These are phyloP conservation scores for Stagonosporopsis chrysanthemi DNA, from an alignment of 2,329 filamentous ascomycete genomes.

Conservation along the genomic window DNA sequence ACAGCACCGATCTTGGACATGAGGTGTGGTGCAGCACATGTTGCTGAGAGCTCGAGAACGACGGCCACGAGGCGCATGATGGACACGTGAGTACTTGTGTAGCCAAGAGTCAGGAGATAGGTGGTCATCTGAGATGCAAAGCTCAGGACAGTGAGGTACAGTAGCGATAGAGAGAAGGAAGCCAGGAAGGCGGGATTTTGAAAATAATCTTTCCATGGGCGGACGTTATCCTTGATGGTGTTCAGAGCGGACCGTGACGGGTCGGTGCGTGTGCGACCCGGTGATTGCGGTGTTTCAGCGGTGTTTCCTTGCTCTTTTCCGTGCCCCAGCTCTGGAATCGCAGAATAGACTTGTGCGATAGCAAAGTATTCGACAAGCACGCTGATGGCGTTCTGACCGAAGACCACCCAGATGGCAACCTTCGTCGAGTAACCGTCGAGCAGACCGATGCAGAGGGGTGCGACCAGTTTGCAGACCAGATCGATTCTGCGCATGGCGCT, in stretches of 20 bases:
- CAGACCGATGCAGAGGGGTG: constrained; percentile 60
- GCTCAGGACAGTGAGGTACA: constrained; percentile 63
- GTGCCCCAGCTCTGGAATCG: constrained; percentile 41
- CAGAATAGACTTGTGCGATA: constrained; percentile 55
- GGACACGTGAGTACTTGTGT: constrained; percentile 61
- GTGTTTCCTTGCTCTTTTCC: constrained; percentile 17
- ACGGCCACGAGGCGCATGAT: constrained; percentile 62
- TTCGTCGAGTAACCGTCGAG: constrained; percentile 58
- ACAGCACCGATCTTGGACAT: constrained; percentile 61
- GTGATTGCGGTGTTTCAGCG: constrained; percentile 18
- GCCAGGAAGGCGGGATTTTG: constrained; percentile 65
- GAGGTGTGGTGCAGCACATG: constrained; percentile 65
- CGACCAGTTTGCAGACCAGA: constrained; percentile 64
- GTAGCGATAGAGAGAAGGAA: constrained; percentile 65
- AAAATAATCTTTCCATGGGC: constrained; percentile 55
- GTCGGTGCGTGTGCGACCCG: constrained; percentile 12
- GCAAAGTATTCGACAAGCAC: constrained; percentile 62
- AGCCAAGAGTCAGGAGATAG: constrained; percentile 64
- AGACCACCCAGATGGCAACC: constrained; percentile 58
- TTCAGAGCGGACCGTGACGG: constrained; percentile 5
- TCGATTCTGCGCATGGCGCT: constrained; percentile 68
- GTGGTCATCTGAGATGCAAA: constrained; percentile 68
- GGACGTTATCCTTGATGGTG: constrained; percentile 17
- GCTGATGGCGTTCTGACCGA: constrained; percentile 59
- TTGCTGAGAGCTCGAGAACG: constrained; percentile 66